A percentile compares a stretch with the other conserved stretches of the same genome.
Conservation (phyloP, 768 basidiomycete species). For the Gloeostereum incarnatum region DNA sequence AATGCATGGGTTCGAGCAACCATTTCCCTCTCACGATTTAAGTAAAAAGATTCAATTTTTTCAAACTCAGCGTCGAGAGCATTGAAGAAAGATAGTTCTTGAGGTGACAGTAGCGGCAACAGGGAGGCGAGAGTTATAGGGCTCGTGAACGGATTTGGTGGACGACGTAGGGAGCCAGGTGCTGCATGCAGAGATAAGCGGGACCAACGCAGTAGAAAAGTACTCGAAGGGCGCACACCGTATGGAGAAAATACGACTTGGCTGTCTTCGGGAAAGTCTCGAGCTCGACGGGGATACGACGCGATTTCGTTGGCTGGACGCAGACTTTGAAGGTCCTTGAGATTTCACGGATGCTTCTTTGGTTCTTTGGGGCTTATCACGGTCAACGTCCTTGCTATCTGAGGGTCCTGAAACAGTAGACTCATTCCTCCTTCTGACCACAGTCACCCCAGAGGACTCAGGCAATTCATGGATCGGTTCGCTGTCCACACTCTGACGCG, state of each 20-base stretch:
- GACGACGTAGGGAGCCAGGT: constrained; percentile 1
- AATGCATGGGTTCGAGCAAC: constrained; percentile 34
- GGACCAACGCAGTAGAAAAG: not conserved
- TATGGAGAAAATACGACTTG: not conserved
- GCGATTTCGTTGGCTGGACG: not conserved
- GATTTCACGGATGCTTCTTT: too few species aligned
- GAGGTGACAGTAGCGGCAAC: constrained; percentile 43
- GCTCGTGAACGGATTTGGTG: constrained; percentile 18
- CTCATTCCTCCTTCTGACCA: too few species aligned
- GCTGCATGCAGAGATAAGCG: not conserved
- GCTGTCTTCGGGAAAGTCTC: not conserved
- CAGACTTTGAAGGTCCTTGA: not conserved
- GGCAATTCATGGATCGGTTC: too few species aligned
- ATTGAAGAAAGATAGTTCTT: constrained; percentile 67
- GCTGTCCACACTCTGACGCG: not conserved
- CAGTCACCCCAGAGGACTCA: too few species aligned
- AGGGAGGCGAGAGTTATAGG: constrained; percentile 33
- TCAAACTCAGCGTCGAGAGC: constrained; percentile 71
- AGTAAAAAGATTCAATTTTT: constrained; percentile 82
- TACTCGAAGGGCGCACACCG: not conserved
- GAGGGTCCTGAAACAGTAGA: too few species aligned
- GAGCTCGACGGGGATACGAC: not conserved
- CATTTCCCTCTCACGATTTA: constrained; percentile 60
- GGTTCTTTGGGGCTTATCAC: too few species aligned
- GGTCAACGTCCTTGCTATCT: too few species aligned